phyloP scores from a whole-genome alignment of 441 rosid species.

The Isatis lusitanica region DNA sequence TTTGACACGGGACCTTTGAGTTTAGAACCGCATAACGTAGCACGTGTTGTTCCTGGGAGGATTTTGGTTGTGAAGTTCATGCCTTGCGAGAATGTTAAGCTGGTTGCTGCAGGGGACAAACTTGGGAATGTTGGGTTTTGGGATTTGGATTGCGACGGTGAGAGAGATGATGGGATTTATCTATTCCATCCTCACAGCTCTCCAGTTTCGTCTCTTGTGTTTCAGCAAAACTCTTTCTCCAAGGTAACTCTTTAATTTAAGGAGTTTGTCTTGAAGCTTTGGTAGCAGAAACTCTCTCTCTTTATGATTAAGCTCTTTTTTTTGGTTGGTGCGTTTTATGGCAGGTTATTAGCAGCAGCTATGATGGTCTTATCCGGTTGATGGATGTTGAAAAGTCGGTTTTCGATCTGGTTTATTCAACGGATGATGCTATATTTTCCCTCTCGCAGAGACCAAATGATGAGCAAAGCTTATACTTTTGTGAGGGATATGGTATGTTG shows the following conservation, averaged over 20 bases:
- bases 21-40: conserved; percentile 60
- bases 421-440: conserved; percentile 55
- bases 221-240: conserved; percentile 53
- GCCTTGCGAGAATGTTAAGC: conserved; percentile 54
- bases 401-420: conserved; percentile 57
- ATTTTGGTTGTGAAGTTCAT: conserved; percentile 54
- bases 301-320: background rate
- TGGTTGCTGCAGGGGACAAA: conserved; percentile 71
- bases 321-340: conserved; percentile 14
- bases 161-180: conserved; percentile 50
- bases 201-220: conserved; percentile 62
- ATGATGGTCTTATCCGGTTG: conserved; percentile 62
- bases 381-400: conserved; percentile 76
- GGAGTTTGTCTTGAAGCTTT: background rate
- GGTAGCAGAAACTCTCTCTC: background rate
- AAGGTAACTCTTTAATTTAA: conserved; percentile 46
- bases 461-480: conserved; percentile 51
- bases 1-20: conserved; percentile 47
- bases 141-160: conserved; percentile 53
- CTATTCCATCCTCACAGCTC: conserved; percentile 56
- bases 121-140: conserved; percentile 71
- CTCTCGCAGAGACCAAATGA: conserved; percentile 62
- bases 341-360: conserved; percentile 69
- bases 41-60: conserved; percentile 65
- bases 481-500: conserved; percentile 60